Percentiles rank a stretch among this genome's conserved stretches.
phyloP scores from a whole-genome alignment of 768 basidiomycete species.

The Tricholoma flavovirens region DNA sequence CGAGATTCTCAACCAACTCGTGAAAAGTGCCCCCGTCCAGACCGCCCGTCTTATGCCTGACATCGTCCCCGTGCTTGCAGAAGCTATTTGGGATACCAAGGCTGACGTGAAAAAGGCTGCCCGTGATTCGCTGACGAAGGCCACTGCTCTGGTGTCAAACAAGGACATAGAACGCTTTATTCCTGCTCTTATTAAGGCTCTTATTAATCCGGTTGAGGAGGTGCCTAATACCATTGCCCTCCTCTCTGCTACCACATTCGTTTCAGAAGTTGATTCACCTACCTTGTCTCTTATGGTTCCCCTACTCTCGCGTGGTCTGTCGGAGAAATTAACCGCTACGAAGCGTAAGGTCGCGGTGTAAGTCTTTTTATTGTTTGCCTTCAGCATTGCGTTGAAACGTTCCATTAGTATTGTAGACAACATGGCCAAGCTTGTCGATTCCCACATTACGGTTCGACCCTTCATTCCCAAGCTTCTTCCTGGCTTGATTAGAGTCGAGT shows the following conservation, averaged over 20 bases:
- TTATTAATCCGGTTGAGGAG: constrained; percentile 99
- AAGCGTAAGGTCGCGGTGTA: constrained; percentile 98
- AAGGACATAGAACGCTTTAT: constrained; percentile 98
- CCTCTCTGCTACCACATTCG: constrained; percentile 98
- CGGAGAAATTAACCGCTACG: constrained; percentile 90
- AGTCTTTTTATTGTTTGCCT: constrained; percentile 27
- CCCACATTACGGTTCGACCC: constrained; percentile 88
- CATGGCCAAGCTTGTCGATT: constrained; percentile 98
- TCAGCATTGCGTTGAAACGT: constrained; percentile 12
- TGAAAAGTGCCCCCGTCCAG: constrained; percentile 75
- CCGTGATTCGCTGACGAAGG: constrained; percentile 89
- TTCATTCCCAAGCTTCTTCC: constrained; percentile 96
- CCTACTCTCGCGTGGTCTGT: constrained; percentile 87
- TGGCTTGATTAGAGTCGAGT: constrained; percentile 92
- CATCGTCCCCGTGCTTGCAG: constrained; percentile 89
- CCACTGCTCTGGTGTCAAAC: constrained; percentile 92
- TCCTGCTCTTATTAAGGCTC: constrained; percentile 94
- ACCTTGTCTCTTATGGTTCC: constrained; percentile 98
- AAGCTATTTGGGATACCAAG: constrained; percentile 99
- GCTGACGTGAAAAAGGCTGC: constrained; percentile 98
- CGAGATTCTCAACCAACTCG: constrained; percentile 79
- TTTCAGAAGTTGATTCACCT: constrained; percentile 97
- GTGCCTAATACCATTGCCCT: constrained; percentile 91
- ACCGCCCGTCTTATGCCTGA: constrained; percentile 89
- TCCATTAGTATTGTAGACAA: constrained; percentile 83